Percentiles rank a stretch among this genome's conserved stretches.
phyloP scores from a whole-genome alignment of 1,139 yeast genomes.

The Pichia sp. region DNA sequence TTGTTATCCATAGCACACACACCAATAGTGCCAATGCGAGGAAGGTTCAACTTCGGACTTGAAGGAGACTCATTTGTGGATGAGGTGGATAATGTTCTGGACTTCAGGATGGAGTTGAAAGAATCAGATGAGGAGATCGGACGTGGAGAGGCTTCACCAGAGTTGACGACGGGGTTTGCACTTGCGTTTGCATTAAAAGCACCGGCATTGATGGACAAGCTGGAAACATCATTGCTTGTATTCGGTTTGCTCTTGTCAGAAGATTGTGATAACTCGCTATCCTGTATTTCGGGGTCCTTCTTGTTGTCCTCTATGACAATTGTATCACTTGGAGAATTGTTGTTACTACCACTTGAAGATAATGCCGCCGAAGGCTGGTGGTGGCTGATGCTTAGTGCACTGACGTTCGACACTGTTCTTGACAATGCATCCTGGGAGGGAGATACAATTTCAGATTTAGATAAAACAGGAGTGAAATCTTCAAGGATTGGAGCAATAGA shows the following conservation, averaged over 20 bases:
- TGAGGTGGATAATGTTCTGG: conserved; percentile 44
- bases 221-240: neutral
- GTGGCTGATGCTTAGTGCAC: conserved; percentile 29
- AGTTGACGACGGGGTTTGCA: neutral
- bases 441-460: conserved; percentile 36
- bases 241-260: conserved; percentile 7
- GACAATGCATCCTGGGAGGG: conserved; percentile 31
- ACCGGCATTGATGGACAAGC: conserved; percentile 15
- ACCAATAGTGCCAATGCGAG: conserved; percentile 88
- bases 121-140: conserved; percentile 15
- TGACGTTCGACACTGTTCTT: conserved; percentile 32
- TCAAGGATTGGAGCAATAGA: conserved; percentile 75
- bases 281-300: neutral
- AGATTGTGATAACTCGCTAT: neutral
- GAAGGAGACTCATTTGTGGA: conserved; percentile 29
- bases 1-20: conserved; percentile 99
- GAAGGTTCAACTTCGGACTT: conserved; percentile 49
- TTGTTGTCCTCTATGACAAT: neutral
- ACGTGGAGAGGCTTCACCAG: conserved; percentile 4
- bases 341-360: neutral
- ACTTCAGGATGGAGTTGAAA: conserved; percentile 17
- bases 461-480: conserved; percentile 63
- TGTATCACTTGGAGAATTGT: neutral
- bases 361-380: conserved; percentile 9
- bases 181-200: conserved; percentile 3